Base-by-base conservation (phyloP, 2,329 filamentous ascomycete genomes). In the Pseudogymnoascus sp. region DNA sequence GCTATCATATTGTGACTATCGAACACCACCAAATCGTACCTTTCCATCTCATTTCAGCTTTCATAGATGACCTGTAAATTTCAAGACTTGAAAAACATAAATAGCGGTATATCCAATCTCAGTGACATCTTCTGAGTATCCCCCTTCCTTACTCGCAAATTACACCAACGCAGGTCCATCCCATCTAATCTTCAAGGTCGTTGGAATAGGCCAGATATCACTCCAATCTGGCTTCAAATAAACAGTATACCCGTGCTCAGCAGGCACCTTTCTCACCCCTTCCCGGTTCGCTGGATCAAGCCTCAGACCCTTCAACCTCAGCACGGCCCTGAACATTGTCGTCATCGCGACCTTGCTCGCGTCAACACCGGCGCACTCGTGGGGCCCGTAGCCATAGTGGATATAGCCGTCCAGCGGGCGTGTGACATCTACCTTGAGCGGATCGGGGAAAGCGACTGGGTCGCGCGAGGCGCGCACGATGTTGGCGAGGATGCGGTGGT, bases 201-300 rank as follows among this genome's bases (percentile, higher is more conserved):
- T 71, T 8, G 80, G 79, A 73, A 81, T 85, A 21, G 81, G 78
- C 66, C 78, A 83, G 68, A 80, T 81, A 19, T 77, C 77, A 14
- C 85, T 83, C 78, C 86, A 85, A 70, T 90, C 86, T 74, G 88
- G 84, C 39, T 83, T 81, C 79, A 90, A 77, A 72, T 90, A 91
- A 6, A 83, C 76, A 8, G 54, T 66, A n/a, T 61, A 57, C 0
- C 67, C 68, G 6, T 60, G 45, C 11, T 62, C 60, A 2, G 64
- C 65, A 5, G 63, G 39, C 25, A 69, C 66, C 19, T 68, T 62
- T n/a, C 28, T 62, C 78, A 61, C 21, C 8, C 60, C 60, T 36
- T 61, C 39, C 6, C 36, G 19, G n/a, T 63, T 60, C 7, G 31
- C 14, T 8, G 36, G 36, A 23, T 61, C 60, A n/a, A 61, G 39